These are phyloP conservation scores for Penicillium brevicompactum DNA, from an alignment of 2,329 filamentous ascomycete genomes.

Conservation along the genomic window DNA sequence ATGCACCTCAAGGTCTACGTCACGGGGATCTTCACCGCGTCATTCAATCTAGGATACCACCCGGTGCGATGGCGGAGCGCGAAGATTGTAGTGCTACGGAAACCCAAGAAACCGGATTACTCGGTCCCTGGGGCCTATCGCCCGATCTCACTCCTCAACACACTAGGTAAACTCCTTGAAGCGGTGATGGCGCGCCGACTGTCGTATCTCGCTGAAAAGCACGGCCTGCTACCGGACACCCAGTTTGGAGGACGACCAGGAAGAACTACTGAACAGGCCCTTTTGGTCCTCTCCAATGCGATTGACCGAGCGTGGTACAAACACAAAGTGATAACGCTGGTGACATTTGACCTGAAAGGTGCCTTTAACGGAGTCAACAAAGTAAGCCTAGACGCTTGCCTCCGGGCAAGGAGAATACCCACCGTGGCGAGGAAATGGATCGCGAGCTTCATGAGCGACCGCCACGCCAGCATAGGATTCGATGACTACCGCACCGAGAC, in stretches of 20 bases:
- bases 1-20: not conserved
- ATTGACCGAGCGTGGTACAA: not conserved
- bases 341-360: slow-evolving; percentile 9
- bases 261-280: slow-evolving; percentile 13
- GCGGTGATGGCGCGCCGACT: slow-evolving; percentile 14
- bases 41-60: slow-evolving; percentile 15
- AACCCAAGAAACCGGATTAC: slow-evolving; percentile 30
- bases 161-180: slow-evolving; percentile 24
- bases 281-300: slow-evolving; percentile 9
- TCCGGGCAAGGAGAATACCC: slow-evolving; percentile 10
- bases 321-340: not conserved
- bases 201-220: slow-evolving; percentile 11
- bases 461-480: slow-evolving; percentile 15
- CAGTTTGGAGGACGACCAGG: slow-evolving; percentile 16
- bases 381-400: slow-evolving; percentile 3
- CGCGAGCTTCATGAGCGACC: slow-evolving; percentile 17
- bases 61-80: slow-evolving; percentile 18
- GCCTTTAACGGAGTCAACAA: slow-evolving; percentile 12
- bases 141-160: slow-evolving; percentile 29
- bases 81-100: slow-evolving; percentile 25
- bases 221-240: slow-evolving; percentile 11
- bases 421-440: slow-evolving; percentile 11
- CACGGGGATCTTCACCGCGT: slow-evolving; percentile 4
- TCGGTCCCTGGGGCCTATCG: slow-evolving; percentile 22
- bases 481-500: slow-evolving; percentile 16